Percentiles rank a stretch among this genome's conserved stretches.
These are phyloP conservation scores for Candida freyschussii DNA, from an alignment of 1,139 yeast genomes.

Conservation along the genomic window DNA sequence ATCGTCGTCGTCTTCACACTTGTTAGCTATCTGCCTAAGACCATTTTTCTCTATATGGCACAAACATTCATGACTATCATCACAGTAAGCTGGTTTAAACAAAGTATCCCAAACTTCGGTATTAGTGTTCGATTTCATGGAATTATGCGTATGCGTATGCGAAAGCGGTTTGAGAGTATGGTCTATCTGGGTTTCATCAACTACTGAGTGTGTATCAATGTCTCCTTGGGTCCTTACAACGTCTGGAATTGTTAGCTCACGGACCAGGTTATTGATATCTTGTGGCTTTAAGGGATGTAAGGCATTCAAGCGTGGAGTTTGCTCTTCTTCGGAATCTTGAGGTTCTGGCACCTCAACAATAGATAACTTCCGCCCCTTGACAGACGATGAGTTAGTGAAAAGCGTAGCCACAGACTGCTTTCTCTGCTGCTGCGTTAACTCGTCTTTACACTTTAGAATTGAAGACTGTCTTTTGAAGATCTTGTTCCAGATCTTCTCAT, in stretches of 20 bases:
- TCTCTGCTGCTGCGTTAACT: constrained; percentile 12
- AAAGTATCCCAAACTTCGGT: constrained; percentile 23
- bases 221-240: constrained; percentile 20
- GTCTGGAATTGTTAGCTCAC: constrained; percentile 13
- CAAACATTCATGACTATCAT: constrained; percentile 15
- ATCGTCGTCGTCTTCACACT: constrained; percentile 6
- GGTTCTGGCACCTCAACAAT: constrained; percentile 18
- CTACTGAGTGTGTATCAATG: constrained; percentile 23
- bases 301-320: constrained; percentile 9
- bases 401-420: constrained; percentile 21
- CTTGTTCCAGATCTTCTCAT: constrained; percentile 34
- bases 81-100: constrained; percentile 22
- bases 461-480: constrained; percentile 28
- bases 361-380: constrained; percentile 19
- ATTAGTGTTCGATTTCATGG: constrained; percentile 5
- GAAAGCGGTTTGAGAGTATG: constrained; percentile 4
- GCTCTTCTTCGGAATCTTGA: constrained; percentile 1
- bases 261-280: constrained; percentile 13
- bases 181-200: constrained; percentile 11
- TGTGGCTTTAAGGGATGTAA: constrained; percentile 12
- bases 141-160: constrained; percentile 5
- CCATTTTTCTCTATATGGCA: constrained; percentile 14
- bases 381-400: constrained; percentile 15
- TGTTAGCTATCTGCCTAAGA: constrained; percentile 3
- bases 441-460: constrained; percentile 28